phyloP scores from a whole-genome alignment of 148 eudicot species.

The Rhododendron molle region DNA sequence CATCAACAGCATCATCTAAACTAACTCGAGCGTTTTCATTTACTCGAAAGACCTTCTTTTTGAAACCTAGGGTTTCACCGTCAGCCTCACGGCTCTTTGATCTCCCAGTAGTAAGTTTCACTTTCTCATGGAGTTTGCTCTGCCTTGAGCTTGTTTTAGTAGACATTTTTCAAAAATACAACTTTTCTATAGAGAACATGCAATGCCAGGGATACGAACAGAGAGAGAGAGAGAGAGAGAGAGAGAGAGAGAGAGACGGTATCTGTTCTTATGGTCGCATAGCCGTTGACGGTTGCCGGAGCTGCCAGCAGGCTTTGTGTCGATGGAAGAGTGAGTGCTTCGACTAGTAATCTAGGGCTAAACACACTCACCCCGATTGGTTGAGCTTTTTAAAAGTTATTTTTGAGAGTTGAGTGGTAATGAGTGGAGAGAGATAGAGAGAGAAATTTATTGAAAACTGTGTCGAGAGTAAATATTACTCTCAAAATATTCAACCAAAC shows the following conservation, averaged over 20 bases:
- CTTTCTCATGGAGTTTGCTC: slow-evolving; percentile 15
- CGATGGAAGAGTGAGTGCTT: neutral
- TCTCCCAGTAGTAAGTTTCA: slow-evolving; percentile 15
- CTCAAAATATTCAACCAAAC: no score
- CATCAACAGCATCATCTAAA: neutral
- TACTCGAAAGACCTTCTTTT: slow-evolving; percentile 12
- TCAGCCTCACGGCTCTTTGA: slow-evolving; percentile 3
- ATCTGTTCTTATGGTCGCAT: neutral
- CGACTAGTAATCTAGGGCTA: neutral
- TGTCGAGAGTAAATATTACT: no score
- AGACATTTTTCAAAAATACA: slow-evolving; percentile 7
- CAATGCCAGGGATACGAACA: no score
- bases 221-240: neutral
- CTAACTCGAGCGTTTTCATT: neutral
- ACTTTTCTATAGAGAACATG: neutral
- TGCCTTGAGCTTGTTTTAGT: slow-evolving; percentile 13
- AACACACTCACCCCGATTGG: no score
- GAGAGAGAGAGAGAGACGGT: neutral
- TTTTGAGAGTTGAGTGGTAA: no score
- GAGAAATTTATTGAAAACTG: no score
- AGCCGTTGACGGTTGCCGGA: neutral
- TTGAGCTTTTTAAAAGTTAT: no score
- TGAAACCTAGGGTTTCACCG: slow-evolving; percentile 1
- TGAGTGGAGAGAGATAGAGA: no score
- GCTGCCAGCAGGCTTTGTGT: neutral